Conservation (phyloP, 176 grass and related monocot species). For the Aegilops tauschii region DNA sequence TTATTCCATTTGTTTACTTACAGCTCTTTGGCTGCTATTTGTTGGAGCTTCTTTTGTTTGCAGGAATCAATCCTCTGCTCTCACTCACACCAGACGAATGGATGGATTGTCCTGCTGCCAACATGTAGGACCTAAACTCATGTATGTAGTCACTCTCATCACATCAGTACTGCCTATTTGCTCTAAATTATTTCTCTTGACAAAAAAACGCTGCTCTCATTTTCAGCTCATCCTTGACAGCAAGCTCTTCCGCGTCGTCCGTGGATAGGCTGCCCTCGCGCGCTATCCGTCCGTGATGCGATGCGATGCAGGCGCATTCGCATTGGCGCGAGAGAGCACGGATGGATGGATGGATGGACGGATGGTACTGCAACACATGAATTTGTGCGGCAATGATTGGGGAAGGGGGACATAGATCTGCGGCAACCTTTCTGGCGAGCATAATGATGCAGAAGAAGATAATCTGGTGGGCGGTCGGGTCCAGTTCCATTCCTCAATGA, state of each 20-base stretch:
- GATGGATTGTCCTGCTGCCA: constrained; percentile 14
- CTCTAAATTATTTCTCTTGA: background rate
- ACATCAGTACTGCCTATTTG: background rate
- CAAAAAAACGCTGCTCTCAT: constrained; percentile 1
- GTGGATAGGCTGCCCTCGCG: background rate
- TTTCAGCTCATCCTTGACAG: constrained; percentile 29
- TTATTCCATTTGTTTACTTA: constrained; percentile 55
- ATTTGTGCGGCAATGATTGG: constrained; percentile 61
- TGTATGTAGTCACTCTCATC: constrained; percentile 12
- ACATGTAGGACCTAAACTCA: constrained; percentile 43
- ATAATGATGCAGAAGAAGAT: constrained; percentile 67
- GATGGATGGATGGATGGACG: background rate
- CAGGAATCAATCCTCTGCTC: constrained; percentile 58
- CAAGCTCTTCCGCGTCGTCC: background rate
- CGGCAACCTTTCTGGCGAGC: constrained; percentile 63
- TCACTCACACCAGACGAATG: background rate
- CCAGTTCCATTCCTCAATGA: constrained; percentile 40
- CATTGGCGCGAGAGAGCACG: constrained; percentile 6
- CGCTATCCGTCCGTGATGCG: constrained; percentile 20
- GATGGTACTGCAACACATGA: constrained; percentile 18
- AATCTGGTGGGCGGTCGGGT: constrained; percentile 50
- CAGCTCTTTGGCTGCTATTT: constrained; percentile 44
- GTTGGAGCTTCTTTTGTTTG: constrained; percentile 52
- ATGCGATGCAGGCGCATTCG: constrained; percentile 35
- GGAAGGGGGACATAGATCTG: constrained; percentile 61